phyloP scores from a whole-genome alignment of 1,139 yeast genomes.

The Lodderomyces elongisporus region DNA sequence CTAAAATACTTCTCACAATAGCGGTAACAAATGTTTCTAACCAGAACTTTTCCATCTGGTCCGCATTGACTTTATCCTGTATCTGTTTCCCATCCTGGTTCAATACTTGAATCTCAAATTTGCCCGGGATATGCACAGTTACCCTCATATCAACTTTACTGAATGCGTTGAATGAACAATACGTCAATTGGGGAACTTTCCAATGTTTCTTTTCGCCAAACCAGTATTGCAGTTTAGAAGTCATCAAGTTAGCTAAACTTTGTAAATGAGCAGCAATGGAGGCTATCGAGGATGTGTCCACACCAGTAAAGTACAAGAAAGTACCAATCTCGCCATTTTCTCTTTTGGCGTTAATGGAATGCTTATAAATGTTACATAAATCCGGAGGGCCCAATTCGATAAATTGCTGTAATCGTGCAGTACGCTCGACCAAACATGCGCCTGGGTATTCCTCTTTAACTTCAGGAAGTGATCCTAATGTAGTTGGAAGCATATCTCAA shows the following conservation, averaged over 20 bases:
- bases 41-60: slow-evolving; percentile 44
- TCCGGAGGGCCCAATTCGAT: slow-evolving; percentile 84
- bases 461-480: slow-evolving; percentile 45
- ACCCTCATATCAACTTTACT: slow-evolving; percentile 67
- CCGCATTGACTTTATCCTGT: slow-evolving; percentile 31
- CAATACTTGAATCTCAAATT: slow-evolving; percentile 44
- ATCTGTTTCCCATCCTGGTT: slow-evolving; percentile 41
- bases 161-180: slow-evolving; percentile 51
- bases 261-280: slow-evolving; percentile 69
- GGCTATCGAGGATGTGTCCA: slow-evolving; percentile 54
- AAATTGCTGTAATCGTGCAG: slow-evolving; percentile 44
- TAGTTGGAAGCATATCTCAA: slow-evolving; percentile 35
- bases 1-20: slow-evolving; percentile 62
- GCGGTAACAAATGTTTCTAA: slow-evolving; percentile 66
- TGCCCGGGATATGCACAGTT: slow-evolving; percentile 63
- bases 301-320: slow-evolving; percentile 52
- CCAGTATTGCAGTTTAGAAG: slow-evolving; percentile 52
- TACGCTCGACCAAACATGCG: slow-evolving; percentile 47
- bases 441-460: slow-evolving; percentile 51
- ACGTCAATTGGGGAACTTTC: slow-evolving; percentile 65
- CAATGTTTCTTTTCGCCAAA: slow-evolving; percentile 66
- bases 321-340: slow-evolving; percentile 42
- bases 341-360: slow-evolving; percentile 35
- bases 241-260: slow-evolving; percentile 69
- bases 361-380: slow-evolving; percentile 65